Evolutionary conservation across 768 basidiomycete genomes (phyloP), one percentile per base, ranked within the genome.

Genomic region (Hericium rajendrae): DNA sequence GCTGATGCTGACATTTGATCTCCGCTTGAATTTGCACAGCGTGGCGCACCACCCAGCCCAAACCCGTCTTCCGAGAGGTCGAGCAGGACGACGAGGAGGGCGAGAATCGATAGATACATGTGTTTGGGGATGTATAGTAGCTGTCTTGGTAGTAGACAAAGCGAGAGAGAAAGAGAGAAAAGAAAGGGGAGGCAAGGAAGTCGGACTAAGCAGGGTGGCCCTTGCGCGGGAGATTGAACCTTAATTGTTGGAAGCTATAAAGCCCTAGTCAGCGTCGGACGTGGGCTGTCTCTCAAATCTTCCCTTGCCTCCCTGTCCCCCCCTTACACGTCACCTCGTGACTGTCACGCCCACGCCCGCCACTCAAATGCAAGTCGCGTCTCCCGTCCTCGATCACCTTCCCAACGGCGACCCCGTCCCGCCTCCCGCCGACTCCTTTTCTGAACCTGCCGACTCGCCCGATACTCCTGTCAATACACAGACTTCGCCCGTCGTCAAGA

Each of bases 1-100:
- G 59, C 70, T 68, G 58, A 61, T 65, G 67, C 67, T 67, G 62
- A 63, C 65, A 66, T 70, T 61, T 59, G 63, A 66, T 55, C 60
- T 57, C 54, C 65, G 62, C 15, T 64, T 41, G 51, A 57, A 76
- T 72, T 70, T 73, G 76, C 78, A 63, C 75, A 94, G 91, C 92
- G 40, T 93, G 92, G 91, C 81, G 77, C 72, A 71, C 75, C 65
- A 93, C 86, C 72, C 91, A 94, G 69, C 91, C 93, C 55, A 83
- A 84, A 69, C 82, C 92, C 0, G 88, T 95, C 58, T 94, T 94
- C 68, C 81, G 84, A 51, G 74, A 82, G 58, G 79, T 70, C 56
- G 74, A 78, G 61, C 74, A 79, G 64, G 74, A 79, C 54, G 77
- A 81, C 62, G 81, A 84, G 59, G 76, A 80, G 57, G 80, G 84